These are phyloP conservation scores for Flaveria floridana DNA, from an alignment of 140 eudicot genomes.

Conservation along the genomic window DNA sequence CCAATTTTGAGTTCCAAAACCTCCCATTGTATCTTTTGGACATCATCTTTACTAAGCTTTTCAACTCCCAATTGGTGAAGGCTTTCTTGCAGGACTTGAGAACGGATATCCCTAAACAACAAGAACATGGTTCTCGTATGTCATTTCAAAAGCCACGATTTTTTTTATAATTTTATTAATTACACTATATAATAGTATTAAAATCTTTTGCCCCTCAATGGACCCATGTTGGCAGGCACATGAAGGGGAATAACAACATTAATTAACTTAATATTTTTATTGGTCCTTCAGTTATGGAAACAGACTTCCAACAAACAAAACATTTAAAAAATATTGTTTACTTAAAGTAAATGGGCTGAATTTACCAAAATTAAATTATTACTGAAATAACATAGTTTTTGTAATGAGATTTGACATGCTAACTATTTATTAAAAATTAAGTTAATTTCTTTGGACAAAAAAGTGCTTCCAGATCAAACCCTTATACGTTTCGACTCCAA, in stretches of 20 bases:
- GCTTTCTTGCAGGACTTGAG: conserved; percentile 80
- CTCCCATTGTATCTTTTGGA: conserved; percentile 97
- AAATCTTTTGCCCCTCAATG: background rate
- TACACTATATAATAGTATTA: background rate
- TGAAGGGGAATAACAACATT: background rate
- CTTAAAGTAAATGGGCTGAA: background rate
- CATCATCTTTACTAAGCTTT: conserved; percentile 89
- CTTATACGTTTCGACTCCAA: too few relatives aligned
- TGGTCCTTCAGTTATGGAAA: background rate
- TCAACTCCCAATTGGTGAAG: conserved; percentile 86
- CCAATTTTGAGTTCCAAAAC: conserved; percentile 91
- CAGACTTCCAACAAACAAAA: conserved; percentile 5
- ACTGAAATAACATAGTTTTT: background rate
- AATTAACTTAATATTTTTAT: background rate
- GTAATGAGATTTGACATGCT: background rate
- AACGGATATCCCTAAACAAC: conserved; percentile 70
- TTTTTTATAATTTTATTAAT: background rate
- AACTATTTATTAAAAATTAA: background rate
- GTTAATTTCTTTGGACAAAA: too few relatives aligned
- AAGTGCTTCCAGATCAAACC: too few relatives aligned
- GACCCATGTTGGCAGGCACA: background rate
- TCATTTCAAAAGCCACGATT: background rate
- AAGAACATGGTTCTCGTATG: background rate
- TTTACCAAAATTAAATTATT: too few relatives aligned
- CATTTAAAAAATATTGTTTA: background rate